phyloP scores from a whole-genome alignment of 73 alveolate species.

The Effrenium voratum region DNA sequence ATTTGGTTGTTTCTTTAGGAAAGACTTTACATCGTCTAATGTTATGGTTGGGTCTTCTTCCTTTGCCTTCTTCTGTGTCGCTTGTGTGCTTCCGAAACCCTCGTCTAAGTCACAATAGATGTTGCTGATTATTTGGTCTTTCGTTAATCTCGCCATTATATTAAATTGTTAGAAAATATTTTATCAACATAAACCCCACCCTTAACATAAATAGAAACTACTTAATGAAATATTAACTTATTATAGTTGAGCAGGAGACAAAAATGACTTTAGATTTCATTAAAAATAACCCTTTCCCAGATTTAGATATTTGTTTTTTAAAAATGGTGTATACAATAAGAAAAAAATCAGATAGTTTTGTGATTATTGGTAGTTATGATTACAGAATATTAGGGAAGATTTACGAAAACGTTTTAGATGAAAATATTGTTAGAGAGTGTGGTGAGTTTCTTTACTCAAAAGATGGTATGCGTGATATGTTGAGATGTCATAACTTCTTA shows the following conservation, averaged over 20 bases:
- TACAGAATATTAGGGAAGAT: background rate
- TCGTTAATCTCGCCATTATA: background rate
- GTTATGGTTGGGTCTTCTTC: background rate
- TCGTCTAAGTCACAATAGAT: background rate
- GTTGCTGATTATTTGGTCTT: background rate
- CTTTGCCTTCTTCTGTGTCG: background rate
- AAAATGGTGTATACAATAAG: background rate
- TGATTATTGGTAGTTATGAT: background rate
- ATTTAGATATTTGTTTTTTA: too few species aligned
- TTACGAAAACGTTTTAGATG: background rate
- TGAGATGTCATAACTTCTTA: background rate
- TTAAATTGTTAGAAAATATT: background rate
- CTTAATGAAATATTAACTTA: background rate
- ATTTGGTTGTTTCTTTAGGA: too few species aligned
- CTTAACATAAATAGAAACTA: background rate
- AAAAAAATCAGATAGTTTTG: background rate
- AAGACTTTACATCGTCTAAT: background rate
- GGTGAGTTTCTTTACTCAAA: background rate
- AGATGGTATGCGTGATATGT: background rate
- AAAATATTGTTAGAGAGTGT: background rate
- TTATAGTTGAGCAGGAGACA: background rate
- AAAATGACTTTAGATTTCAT: background rate
- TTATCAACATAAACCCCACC: background rate
- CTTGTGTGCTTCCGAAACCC: background rate
- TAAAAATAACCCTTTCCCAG: background rate